Evolutionary conservation across 768 basidiomycete genomes (phyloP).

Genomic region (Tylopilus vinaceipallidus): DNA sequence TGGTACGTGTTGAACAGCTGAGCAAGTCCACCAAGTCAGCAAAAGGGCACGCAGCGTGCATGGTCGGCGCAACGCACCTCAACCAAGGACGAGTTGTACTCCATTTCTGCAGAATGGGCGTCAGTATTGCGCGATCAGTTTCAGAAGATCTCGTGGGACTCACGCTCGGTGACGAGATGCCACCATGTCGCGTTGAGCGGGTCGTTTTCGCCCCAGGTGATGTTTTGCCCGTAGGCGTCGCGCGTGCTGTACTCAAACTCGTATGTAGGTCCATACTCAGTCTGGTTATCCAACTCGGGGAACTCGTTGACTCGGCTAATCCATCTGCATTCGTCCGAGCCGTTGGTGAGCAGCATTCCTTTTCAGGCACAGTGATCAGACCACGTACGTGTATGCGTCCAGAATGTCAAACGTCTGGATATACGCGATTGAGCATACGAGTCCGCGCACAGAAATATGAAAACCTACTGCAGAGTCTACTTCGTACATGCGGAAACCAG

Average conservation of each 20-base stretch:
- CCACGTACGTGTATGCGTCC: conserved; percentile 68
- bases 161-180: conserved; percentile 72
- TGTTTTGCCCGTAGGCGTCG: conserved; percentile 53
- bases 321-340: conserved; percentile 46
- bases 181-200: conserved; percentile 80
- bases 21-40: neutral
- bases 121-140: neutral
- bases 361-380: neutral
- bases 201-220: conserved; percentile 57
- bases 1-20: conserved; percentile 66
- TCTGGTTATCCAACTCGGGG: conserved; percentile 54
- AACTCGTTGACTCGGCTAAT: conserved; percentile 57
- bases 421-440: conserved; percentile 34
- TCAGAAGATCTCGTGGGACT: conserved; percentile 12
- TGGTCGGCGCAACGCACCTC: conserved; percentile 23
- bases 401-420: conserved; percentile 77
- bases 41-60: no score
- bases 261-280: conserved; percentile 56
- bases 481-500: conserved; percentile 56
- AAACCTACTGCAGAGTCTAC: conserved; percentile 35
- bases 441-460: neutral
- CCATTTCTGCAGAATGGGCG: conserved; percentile 19
- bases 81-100: conserved; percentile 19
- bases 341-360: neutral
- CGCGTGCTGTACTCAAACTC: conserved; percentile 65